phyloP scores from a whole-genome alignment of 208 protist genomes.

The Kentomonas sorsogonicus region DNA sequence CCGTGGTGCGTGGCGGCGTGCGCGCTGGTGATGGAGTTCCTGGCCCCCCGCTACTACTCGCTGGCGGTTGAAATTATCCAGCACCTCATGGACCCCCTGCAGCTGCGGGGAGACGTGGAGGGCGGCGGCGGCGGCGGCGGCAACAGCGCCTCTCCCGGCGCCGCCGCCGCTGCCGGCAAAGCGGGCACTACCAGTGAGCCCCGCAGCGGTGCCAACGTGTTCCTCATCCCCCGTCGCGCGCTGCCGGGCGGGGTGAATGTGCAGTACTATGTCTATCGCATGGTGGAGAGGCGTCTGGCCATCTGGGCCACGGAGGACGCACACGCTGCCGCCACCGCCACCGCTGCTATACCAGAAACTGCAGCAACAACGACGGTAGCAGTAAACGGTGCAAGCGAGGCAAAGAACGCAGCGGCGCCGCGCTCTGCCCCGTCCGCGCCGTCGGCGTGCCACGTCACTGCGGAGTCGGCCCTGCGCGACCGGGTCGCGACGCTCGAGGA shows the following conservation, averaged over 20 bases:
- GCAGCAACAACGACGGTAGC: too few relatives aligned
- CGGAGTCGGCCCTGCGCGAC: constrained; percentile 10
- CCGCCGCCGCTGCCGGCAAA: too few relatives aligned
- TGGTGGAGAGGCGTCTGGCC: constrained; percentile 20
- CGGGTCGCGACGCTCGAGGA: constrained; percentile 16
- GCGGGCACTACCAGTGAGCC: too few relatives aligned
- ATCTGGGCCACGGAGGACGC: constrained; percentile 16
- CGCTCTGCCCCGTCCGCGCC: too few relatives aligned
- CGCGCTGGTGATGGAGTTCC: constrained; percentile 57
- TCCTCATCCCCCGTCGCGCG: constrained; percentile 38
- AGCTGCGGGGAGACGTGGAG: not conserved
- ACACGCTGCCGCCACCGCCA: too few relatives aligned
- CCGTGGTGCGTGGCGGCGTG: too few relatives aligned
- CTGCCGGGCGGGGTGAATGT: constrained; percentile 30
- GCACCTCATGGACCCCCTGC: constrained; percentile 15
- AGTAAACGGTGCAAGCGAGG: too few relatives aligned
- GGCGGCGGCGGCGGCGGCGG: not conserved
- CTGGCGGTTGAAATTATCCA: constrained; percentile 29
- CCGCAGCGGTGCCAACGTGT: too few relatives aligned
- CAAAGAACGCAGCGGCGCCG: too few relatives aligned
- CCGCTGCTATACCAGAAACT: too few relatives aligned
- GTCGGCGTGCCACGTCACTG: too few relatives aligned
- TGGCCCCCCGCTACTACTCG: constrained; percentile 33
- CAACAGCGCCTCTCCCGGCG: too few relatives aligned
- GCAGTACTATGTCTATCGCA: constrained; percentile 18